Evolutionary conservation across 2,329 filamentous ascomycete genomes (phyloP).

Genomic region (Exophiala viscosa): DNA sequence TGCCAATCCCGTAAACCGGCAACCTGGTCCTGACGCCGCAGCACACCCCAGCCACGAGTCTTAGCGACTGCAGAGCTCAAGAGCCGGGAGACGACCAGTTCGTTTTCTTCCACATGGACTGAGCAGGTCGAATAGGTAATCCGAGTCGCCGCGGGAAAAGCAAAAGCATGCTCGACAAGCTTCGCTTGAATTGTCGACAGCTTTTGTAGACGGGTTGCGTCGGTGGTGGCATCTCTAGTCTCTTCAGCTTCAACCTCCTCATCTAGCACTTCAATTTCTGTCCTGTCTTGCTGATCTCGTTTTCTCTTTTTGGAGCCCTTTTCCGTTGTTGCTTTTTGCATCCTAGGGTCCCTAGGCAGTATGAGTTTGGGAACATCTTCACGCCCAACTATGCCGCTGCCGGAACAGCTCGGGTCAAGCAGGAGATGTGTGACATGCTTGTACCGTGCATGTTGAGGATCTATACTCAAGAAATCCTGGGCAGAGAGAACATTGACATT

Average conservation of each 20-base stretch:
- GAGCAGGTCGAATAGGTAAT: slow-evolving; percentile 96
- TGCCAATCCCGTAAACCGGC: slow-evolving; percentile 72
- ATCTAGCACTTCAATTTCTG: slow-evolving; percentile 2
- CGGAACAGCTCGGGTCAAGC: slow-evolving; percentile 91
- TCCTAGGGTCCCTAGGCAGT: slow-evolving; percentile 46
- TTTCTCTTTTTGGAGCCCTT: slow-evolving; percentile 43
- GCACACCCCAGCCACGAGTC: slow-evolving; percentile 70
- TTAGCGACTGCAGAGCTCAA: slow-evolving; percentile 65
- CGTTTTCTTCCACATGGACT: slow-evolving; percentile 81
- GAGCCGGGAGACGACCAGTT: slow-evolving; percentile 72
- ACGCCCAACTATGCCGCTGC: slow-evolving; percentile 87
- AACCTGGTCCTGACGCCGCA: slow-evolving; percentile 69
- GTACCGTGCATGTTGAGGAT: slow-evolving; percentile 62
- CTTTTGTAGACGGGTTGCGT: slow-evolving; percentile 62
- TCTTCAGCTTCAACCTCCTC: slow-evolving; percentile 44
- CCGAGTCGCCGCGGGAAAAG: slow-evolving; percentile 68
- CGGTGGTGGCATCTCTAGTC: slow-evolving; percentile 42
- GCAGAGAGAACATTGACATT: slow-evolving; percentile 65
- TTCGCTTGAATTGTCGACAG: slow-evolving; percentile 78
- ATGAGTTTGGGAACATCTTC: slow-evolving; percentile 71
- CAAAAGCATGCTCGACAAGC: slow-evolving; percentile 78
- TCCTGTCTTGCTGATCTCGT: slow-evolving; percentile 28
- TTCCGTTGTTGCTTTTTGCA: slow-evolving; percentile 24
- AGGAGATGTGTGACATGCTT: slow-evolving; percentile 73
- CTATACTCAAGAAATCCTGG: slow-evolving; percentile 76